phyloP scores from a whole-genome alignment of 768 basidiomycete species.

The Dacryopinax spathularia region DNA sequence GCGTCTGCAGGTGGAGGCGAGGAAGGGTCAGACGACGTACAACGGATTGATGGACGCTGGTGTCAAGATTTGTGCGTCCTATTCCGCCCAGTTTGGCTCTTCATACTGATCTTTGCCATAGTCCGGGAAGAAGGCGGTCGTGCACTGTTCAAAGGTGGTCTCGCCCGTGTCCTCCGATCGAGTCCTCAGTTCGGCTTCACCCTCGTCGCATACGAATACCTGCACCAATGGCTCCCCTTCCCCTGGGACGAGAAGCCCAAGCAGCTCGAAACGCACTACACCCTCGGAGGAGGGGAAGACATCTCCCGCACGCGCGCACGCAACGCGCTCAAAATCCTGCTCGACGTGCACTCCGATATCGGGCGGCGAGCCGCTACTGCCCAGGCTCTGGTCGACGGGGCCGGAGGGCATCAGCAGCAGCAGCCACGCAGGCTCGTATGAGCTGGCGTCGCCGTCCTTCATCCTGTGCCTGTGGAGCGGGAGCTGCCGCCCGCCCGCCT shows the following conservation, averaged over 20 bases:
- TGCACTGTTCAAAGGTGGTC: conserved; percentile 85
- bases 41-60: conserved; percentile 83
- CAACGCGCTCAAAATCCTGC: conserved; percentile 83
- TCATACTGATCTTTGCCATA: conserved; percentile 20
- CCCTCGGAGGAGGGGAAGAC: conserved; percentile 50
- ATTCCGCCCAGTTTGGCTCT: neutral
- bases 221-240: conserved; percentile 52
- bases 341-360: conserved; percentile 86
- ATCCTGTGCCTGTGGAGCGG: no score
- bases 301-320: conserved; percentile 79
- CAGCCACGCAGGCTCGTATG: neutral
- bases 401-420: no score
- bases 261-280: conserved; percentile 57
- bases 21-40: conserved; percentile 82
- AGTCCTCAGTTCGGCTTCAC: conserved; percentile 94
- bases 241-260: conserved; percentile 61
- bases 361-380: conserved; percentile 22
- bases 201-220: conserved; percentile 62
- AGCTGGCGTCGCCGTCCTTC: no score
- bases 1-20: conserved; percentile 81
- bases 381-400: neutral
- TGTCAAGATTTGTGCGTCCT: conserved; percentile 63
- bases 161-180: conserved; percentile 72
- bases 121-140: conserved; percentile 79
- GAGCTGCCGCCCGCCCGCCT: no score